Evolutionary conservation across 441 rosid species (phyloP).

Genomic region (Erodium texanum): DNA sequence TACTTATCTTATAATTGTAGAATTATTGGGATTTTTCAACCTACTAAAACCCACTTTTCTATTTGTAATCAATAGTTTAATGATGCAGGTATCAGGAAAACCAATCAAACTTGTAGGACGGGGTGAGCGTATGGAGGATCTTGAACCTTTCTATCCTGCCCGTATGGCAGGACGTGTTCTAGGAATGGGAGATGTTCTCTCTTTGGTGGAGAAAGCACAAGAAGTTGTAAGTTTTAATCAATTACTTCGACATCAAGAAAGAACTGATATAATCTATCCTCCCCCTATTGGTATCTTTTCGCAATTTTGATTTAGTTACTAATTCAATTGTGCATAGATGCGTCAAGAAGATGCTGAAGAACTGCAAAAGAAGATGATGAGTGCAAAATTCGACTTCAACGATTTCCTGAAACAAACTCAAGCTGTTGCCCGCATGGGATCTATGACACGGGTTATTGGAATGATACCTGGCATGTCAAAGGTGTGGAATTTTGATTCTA

Average conservation of each 20-base stretch:
- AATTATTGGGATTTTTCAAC: background rate
- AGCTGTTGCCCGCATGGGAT: constrained; percentile 95
- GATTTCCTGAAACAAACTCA: constrained; percentile 96
- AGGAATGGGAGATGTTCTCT: constrained; percentile 98
- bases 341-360: constrained; percentile 97
- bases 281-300: background rate
- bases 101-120: constrained; percentile 97
- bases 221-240: constrained; percentile 65
- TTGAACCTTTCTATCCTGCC: constrained; percentile 95
- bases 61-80: constrained; percentile 12
- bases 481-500: constrained; percentile 33
- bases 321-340: constrained; percentile 44
- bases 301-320: constrained; percentile 2
- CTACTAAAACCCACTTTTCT: constrained; percentile 3
- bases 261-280: background rate
- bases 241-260: constrained; percentile 8
- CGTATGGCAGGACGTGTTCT: constrained; percentile 97
- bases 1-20: background rate
- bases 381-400: constrained; percentile 92
- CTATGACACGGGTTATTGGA: constrained; percentile 85
- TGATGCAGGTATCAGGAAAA: constrained; percentile 77
- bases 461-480: constrained; percentile 99
- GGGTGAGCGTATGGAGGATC: constrained; percentile 96
- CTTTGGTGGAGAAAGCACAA: constrained; percentile 94
- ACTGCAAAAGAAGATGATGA: constrained; percentile 95